phyloP scores from a whole-genome alignment of 768 basidiomycete species.

The Rhizopogon salebrosus region DNA sequence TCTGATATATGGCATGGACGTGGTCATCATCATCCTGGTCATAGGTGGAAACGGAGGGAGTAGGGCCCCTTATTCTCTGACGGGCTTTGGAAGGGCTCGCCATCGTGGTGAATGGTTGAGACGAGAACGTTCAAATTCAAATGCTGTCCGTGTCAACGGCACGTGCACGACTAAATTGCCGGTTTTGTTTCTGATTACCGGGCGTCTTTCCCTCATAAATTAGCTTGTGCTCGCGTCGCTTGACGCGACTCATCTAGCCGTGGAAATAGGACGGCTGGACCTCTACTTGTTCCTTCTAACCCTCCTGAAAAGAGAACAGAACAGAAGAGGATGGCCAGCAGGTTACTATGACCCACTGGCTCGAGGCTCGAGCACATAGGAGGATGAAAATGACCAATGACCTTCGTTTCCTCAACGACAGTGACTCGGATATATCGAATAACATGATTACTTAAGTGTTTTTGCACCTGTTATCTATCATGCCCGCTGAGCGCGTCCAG shows the following conservation, averaged over 20 bases:
- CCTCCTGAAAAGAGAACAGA: too few species aligned
- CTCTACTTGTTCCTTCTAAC: too few species aligned
- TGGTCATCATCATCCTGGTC: conserved; percentile 49
- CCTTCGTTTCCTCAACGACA: neutral
- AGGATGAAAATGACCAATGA: too few species aligned
- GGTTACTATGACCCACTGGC: too few species aligned
- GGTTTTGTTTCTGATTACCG: neutral
- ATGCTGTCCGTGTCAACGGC: neutral
- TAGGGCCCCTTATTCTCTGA: conserved; percentile 18
- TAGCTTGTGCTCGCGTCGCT: too few species aligned
- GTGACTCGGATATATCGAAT: too few species aligned
- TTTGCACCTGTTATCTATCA: neutral
- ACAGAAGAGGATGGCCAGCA: too few species aligned
- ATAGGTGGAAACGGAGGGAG: conserved; percentile 17
- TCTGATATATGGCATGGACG: conserved; percentile 42
- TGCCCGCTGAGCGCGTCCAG: neutral
- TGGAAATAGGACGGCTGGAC: too few species aligned
- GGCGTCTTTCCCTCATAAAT: too few species aligned
- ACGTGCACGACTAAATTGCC: neutral
- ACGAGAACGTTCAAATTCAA: neutral
- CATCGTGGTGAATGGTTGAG: conserved; percentile 14
- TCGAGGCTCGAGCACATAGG: too few species aligned
- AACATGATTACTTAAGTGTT: too few species aligned
- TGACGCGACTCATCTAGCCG: too few species aligned
- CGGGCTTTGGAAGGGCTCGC: conserved; percentile 28